phyloP scores from a whole-genome alignment of 345 rosid species.

The Citrus hindsii region DNA sequence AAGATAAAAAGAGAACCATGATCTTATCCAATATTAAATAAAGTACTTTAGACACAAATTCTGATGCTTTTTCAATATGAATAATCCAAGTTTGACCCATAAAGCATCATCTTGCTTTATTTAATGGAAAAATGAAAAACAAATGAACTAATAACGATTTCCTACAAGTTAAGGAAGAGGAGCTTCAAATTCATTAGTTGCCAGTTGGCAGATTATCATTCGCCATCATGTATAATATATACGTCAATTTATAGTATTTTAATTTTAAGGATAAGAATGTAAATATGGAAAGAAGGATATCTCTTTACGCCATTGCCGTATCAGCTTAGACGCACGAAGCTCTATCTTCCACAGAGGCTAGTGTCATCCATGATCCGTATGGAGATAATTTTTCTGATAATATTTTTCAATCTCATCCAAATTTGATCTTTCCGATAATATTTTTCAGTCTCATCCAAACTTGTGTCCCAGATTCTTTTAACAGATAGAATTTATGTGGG shows the following conservation, averaged over 20 bases:
- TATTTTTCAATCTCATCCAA: slow-evolving; percentile 1
- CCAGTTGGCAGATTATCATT: background rate
- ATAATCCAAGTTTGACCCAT: background rate
- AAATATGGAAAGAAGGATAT: background rate
- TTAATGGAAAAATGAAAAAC: background rate
- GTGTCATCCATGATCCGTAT: background rate
- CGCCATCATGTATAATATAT: too few species aligned
- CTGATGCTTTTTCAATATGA: background rate
- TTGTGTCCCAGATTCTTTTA: background rate
- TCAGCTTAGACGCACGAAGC: background rate
- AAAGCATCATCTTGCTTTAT: background rate
- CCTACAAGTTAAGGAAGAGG: background rate
- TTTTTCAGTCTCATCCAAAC: background rate
- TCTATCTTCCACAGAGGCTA: background rate
- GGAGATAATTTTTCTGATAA: slow-evolving; percentile 2
- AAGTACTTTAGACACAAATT: background rate
- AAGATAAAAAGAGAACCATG: background rate
- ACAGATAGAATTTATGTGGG: background rate
- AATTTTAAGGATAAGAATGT: slow-evolving; percentile 9
- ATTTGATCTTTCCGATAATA: background rate
- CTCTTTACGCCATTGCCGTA: slow-evolving; percentile 9
- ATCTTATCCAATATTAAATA: too few species aligned
- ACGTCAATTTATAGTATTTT: background rate
- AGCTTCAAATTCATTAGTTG: background rate
- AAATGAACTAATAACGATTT: background rate